Conservation (phyloP, 2,329 filamentous ascomycete genomes). For the Clonostachys byssicola region DNA sequence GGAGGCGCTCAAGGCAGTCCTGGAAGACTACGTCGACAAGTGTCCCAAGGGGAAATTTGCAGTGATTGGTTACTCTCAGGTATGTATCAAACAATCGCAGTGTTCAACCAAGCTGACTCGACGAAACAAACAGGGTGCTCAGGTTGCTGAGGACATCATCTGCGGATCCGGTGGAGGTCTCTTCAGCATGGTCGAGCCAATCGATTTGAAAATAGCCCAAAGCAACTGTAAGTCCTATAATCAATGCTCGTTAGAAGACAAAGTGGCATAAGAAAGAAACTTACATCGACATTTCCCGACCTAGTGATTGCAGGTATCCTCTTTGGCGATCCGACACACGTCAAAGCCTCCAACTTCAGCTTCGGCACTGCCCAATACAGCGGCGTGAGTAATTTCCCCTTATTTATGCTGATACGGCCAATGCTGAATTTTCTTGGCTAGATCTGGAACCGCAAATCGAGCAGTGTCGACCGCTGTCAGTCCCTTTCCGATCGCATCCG, state of each 20-base stretch:
- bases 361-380: constrained; percentile 26
- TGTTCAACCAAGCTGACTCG: not conserved
- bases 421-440: constrained; percentile 6
- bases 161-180: constrained; percentile 24
- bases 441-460: constrained; percentile 29
- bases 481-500: constrained; percentile 25
- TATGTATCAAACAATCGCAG: constrained; percentile 1
- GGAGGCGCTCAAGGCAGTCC: constrained; percentile 17
- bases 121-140: constrained; percentile 23
- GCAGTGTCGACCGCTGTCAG: constrained; percentile 20
- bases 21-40: constrained; percentile 21
- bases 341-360: constrained; percentile 26
- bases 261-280: not conserved
- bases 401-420: not conserved
- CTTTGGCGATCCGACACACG: constrained; percentile 35
- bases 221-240: constrained; percentile 21
- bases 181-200: constrained; percentile 16
- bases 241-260: not conserved
- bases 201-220: constrained; percentile 19
- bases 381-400: constrained; percentile 22
- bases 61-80: constrained; percentile 36
- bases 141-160: constrained; percentile 27
- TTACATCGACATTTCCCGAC: not conserved
- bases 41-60: constrained; percentile 34
- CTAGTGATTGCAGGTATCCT: constrained; percentile 30